Evolutionary conservation across 805 yeast genomes (phyloP), one percentile per base, ranked within the genome.

Genomic region (Ogataea parapolymorpha): DNA sequence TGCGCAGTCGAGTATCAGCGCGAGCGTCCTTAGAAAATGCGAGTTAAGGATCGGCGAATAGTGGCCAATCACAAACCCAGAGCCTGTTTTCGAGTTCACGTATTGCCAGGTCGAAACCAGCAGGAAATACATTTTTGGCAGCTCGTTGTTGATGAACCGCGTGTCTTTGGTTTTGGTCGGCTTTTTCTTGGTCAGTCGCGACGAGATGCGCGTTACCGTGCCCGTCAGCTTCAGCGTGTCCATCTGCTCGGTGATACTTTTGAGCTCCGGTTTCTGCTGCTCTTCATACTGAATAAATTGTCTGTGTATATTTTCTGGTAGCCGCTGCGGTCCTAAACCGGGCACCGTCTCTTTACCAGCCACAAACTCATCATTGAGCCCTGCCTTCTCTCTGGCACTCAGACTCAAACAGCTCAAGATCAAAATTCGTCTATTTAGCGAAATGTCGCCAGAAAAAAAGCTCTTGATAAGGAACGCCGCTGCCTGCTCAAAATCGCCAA

Each of bases 401-500:
- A 89, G 63, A 0, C 90, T 82, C 10, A 87, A 56, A 0, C 85
- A 66, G 4, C 90, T 77, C 14, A 93, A 60, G 7, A 90, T 68
- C 22, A 76, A 64, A 63, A 90, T 69, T 35, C 98, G 63, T 45
- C 82, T 90, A 46, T 85, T 93, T 14, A 93, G 59, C 0, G 95
- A 87, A 46, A 83, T 78, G 54, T 91, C 99, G 0, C 90, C 89
- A 0, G 73, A 68, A 26, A 77, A 65, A 13, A 89, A 64, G 13
- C 81, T 58, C 20, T 67, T 56, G 29, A 75, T 61, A 0, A 80
- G 56, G 20, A 71, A 68, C 1, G 65, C 55, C 0, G 87, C 79
- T 2, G 68, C 51, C 6, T 26, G 37, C 4, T 71, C 66, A 31
- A 56, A 58, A 35, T 70, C 70, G 0, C 80, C 67, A 0, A 75